Percentiles rank a stretch among this genome's conserved stretches.
Evolutionary conservation across 805 yeast species (phyloP).

Genomic region (Schwanniomyces occidentalis): DNA sequence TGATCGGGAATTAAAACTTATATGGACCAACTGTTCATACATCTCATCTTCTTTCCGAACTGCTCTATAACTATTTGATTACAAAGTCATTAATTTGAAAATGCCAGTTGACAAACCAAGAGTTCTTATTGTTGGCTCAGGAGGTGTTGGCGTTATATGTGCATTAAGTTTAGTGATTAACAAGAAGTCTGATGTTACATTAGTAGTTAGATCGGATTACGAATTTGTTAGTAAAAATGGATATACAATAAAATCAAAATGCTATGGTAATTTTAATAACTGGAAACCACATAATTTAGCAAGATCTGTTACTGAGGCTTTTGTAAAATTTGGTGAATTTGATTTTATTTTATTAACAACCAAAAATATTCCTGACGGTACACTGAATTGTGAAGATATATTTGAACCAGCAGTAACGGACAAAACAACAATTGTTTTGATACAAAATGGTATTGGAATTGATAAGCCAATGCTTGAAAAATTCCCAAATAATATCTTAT

Average conservation of each 20-base stretch:
- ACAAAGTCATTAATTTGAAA: too few relatives aligned
- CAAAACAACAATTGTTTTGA: conserved; percentile 30
- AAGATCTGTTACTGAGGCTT: conserved; percentile 29
- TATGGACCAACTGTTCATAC: too few relatives aligned
- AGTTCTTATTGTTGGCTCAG: conserved; percentile 72
- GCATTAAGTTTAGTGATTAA: conserved; percentile 59
- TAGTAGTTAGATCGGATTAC: conserved; percentile 40
- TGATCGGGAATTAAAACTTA: too few relatives aligned
- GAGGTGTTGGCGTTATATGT: conserved; percentile 83
- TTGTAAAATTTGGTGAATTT: conserved; percentile 22
- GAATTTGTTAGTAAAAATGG: conserved; percentile 29
- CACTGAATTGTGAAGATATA: conserved; percentile 41
- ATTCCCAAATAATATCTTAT: conserved; percentile 33
- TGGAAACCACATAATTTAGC: conserved; percentile 35
- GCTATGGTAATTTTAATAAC: conserved; percentile 29
- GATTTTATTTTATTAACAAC: conserved; percentile 41
- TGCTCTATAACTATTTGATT: too few relatives aligned
- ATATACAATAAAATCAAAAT: conserved; percentile 29
- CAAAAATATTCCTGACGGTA: conserved; percentile 38
- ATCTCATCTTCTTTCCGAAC: too few relatives aligned
- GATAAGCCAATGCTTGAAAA: conserved; percentile 30
- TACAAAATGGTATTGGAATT: conserved; percentile 43
- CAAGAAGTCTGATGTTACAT: conserved; percentile 42
- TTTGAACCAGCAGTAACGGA: conserved; percentile 34
- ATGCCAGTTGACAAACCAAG: conserved; percentile 15